These are phyloP conservation scores for Gymnopus androsaceus DNA, from an alignment of 1,284 basidiomycete species.

Conservation along the genomic window DNA sequence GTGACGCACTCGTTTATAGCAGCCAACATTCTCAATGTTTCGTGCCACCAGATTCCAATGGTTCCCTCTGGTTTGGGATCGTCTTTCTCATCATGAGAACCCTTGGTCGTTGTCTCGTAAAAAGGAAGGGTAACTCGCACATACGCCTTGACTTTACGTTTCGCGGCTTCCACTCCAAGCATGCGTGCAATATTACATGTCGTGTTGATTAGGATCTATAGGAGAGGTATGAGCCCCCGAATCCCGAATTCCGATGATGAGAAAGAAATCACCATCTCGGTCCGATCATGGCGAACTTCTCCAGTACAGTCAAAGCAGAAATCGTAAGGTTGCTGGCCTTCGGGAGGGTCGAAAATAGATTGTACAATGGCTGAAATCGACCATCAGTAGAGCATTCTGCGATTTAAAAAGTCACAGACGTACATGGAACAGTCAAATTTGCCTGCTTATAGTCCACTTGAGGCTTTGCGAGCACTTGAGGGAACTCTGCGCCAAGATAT, in stretches of 20 bases:
- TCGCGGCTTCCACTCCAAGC: constrained; percentile 69
- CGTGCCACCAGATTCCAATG: constrained; percentile 89
- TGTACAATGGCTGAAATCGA: constrained; percentile 57
- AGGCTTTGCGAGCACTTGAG: constrained; percentile 63
- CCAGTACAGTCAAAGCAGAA: constrained; percentile 84
- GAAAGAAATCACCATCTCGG: constrained; percentile 59
- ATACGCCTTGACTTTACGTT: constrained; percentile 72
- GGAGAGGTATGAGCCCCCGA: not conserved
- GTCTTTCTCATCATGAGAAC: constrained; percentile 70
- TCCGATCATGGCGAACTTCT: constrained; percentile 77
- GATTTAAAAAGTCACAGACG: constrained; percentile 28
- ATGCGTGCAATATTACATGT: constrained; percentile 74
- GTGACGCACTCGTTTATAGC: constrained; percentile 66
- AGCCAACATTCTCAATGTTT: constrained; percentile 75
- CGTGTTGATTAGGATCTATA: constrained; percentile 74
- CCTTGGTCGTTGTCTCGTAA: constrained; percentile 77
- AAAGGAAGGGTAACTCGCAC: constrained; percentile 81
- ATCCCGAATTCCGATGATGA: too few relatives aligned
- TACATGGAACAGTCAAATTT: constrained; percentile 75
- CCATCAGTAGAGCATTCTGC: constrained; percentile 14
- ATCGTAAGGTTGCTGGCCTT: constrained; percentile 63
- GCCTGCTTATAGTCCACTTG: constrained; percentile 74
- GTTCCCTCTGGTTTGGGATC: constrained; percentile 74
- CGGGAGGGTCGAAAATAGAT: constrained; percentile 67
- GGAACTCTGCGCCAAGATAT: constrained; percentile 80